Percentiles rank a stretch among this genome's conserved stretches.
Conservation (phyloP, 495 filamentous ascomycete genomes). For the Lindgomyces ingoldianus region DNA sequence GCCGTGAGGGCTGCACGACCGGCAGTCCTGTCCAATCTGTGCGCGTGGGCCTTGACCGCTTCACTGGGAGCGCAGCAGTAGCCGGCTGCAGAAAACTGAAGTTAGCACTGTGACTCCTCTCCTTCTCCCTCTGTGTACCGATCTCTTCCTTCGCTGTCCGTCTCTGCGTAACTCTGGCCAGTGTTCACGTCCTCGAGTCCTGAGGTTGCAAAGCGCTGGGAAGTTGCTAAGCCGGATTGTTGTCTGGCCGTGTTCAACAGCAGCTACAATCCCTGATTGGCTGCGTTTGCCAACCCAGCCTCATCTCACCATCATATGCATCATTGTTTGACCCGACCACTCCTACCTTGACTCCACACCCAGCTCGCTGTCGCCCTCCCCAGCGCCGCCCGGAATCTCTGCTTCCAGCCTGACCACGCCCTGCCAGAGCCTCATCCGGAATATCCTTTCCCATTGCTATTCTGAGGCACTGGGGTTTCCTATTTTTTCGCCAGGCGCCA, state of each 20-base stretch:
- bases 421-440: constrained; percentile 14
- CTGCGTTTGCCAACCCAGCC: not conserved
- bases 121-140: not conserved
- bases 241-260: not conserved
- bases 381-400: not conserved
- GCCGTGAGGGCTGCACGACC: not conserved
- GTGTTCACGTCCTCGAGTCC: not conserved
- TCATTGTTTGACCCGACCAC: not conserved
- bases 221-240: constrained; percentile 10
- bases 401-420: not conserved
- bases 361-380: not conserved
- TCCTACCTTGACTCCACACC: not conserved
- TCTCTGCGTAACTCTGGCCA: constrained; percentile 2
- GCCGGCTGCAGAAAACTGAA: not conserved
- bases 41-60: constrained; percentile 11
- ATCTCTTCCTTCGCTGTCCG: not conserved
- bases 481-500: constrained; percentile 15
- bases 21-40: constrained; percentile 8
- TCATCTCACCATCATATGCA: too few species aligned
- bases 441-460: not conserved
- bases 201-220: not conserved
- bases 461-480: not conserved
- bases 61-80: not conserved
- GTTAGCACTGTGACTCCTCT: not conserved
- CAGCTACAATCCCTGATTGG: constrained; percentile 6